Base-by-base conservation (phyloP, 768 basidiomycete species). In the Tricholoma saponaceum region DNA sequence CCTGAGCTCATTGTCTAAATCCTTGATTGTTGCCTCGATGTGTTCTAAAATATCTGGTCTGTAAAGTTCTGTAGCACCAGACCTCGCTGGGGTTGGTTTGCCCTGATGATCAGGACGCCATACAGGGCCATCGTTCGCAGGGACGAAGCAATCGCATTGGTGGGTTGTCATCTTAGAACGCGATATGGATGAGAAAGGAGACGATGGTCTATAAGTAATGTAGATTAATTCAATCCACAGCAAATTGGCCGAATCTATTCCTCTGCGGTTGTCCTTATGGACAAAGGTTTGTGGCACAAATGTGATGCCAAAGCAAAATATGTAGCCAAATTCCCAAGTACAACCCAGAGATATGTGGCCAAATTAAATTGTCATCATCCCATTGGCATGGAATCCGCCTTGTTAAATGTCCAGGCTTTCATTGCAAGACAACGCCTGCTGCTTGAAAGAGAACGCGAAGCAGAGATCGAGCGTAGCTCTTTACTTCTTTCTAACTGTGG, bases 401-500 rank as follows among this genome's bases (percentile, higher is more conserved):
- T 20, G 18, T 5, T 20, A 43, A 25, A 46, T 25, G 47, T 18
- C 16, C 26, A 30, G 26, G 16, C 26, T 1, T 95, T 94, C 72
- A 78, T 95, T 51, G 71, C 79, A 16, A 79, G 85, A 16, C 90
- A 95, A 47, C 77, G 84, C 20, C 60, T 74, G 4, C 80, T 98
- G 16, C 79, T 97, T 5, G 64, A 78, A 10, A 74, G 73, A 56
- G 96, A 98, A 72, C 83, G 90, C 26, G 79, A 84, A 43, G 89
- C 90, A n/a, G 96, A 98, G 65, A 82, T 94, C 60, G 86, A 89
- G 58, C 82, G 90, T 37, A 89, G 82, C 13, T 84, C 89, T 7
- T 76, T 97, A 47, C 74, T 96, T 32, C 77, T 95, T 18, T 86
- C 90, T 8, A 91, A 92, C 56, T 94, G 92, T 65, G 83, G 87